phyloP scores from a whole-genome alignment of 106 monocot genomes.

The Dactylorhiza incarnata region DNA sequence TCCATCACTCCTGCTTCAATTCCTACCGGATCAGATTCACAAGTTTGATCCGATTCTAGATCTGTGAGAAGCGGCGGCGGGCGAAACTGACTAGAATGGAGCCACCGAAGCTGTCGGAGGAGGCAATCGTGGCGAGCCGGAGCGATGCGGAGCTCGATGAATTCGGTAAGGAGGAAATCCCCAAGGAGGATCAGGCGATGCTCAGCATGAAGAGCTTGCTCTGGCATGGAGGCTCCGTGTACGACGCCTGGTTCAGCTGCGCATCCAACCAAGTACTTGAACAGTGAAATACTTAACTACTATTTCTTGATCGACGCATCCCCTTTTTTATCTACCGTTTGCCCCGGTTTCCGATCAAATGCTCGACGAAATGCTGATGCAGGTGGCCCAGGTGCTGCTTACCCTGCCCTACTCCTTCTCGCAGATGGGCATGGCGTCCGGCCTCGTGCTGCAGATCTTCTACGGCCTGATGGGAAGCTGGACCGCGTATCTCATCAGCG shows the following conservation, averaged over 20 bases:
- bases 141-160: slow-evolving; percentile 20
- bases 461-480: slow-evolving; percentile 62
- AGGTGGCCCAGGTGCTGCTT: slow-evolving; percentile 63
- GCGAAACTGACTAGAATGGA: background rate
- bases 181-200: background rate
- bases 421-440: slow-evolving; percentile 55
- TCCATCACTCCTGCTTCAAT: background rate
- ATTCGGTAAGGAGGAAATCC: slow-evolving; percentile 5
- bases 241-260: slow-evolving; percentile 52
- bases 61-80: background rate
- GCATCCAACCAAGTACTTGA: slow-evolving; percentile 36
- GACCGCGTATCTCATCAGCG: slow-evolving; percentile 67
- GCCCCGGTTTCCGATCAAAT: background rate
- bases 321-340: background rate
- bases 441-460: slow-evolving; percentile 44
- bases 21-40: background rate
- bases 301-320: background rate
- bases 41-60: background rate
- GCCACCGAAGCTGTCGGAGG: slow-evolving; percentile 10
- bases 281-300: background rate
- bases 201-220: slow-evolving; percentile 24
- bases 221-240: slow-evolving; percentile 53
- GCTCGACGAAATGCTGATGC: slow-evolving; percentile 4
- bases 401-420: slow-evolving; percentile 67
- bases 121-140: slow-evolving; percentile 28